A percentile compares a stretch with the other conserved stretches of the same genome.
These are phyloP conservation scores for Geum urbanum DNA, from an alignment of 306 rosid genomes.

Conservation along the genomic window DNA sequence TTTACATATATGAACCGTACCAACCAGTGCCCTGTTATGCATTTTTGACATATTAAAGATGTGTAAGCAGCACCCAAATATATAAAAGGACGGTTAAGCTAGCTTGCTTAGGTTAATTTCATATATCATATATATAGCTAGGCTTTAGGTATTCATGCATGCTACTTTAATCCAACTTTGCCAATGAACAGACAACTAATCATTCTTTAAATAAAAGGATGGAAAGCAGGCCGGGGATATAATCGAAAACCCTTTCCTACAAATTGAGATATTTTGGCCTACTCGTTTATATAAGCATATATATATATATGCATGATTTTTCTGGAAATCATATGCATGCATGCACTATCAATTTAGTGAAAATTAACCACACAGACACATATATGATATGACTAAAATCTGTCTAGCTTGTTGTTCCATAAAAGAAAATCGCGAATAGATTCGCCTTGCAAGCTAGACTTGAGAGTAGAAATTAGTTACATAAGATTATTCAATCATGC, in stretches of 20 bases:
- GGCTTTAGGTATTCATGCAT: background rate
- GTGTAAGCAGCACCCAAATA: slow-evolving; percentile 2
- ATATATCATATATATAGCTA: background rate
- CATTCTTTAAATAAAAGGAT: background rate
- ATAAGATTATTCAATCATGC: background rate
- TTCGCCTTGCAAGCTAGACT: no score
- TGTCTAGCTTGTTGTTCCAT: no score
- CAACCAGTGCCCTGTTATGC: background rate
- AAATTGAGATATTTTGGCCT: background rate
- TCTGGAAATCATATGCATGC: background rate
- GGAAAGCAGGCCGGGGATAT: slow-evolving; percentile 5
- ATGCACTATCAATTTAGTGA: background rate
- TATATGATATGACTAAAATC: background rate
- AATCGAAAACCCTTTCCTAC: background rate
- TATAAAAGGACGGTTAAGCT: background rate
- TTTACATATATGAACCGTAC: background rate
- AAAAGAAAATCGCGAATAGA: no score
- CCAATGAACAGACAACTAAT: background rate
- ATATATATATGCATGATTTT: no score
- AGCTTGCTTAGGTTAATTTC: background rate
- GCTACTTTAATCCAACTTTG: background rate
- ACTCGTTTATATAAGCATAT: background rate
- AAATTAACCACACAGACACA: background rate
- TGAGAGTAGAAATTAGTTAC: no score
- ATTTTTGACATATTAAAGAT: background rate